phyloP scores from a whole-genome alignment of 345 rosid species.

The Gossypium raimondii region DNA sequence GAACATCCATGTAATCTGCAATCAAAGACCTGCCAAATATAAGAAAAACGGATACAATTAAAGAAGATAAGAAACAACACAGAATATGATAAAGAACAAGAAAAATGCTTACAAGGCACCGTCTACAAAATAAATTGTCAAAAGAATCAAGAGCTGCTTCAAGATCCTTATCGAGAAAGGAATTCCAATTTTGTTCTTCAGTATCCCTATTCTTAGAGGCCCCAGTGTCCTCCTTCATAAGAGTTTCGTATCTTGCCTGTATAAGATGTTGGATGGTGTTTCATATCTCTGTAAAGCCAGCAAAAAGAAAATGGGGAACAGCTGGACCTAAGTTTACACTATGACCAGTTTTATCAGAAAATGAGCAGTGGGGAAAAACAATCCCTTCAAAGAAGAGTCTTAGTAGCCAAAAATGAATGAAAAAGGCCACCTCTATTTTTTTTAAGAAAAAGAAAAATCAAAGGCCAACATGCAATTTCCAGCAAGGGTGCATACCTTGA shows the following conservation, averaged over 20 bases:
- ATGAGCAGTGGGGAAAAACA: conserved; percentile 12
- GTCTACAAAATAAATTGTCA: conserved; percentile 93
- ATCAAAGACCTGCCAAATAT: conserved; percentile 77
- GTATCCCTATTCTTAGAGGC: conserved; percentile 43
- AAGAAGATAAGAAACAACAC: conserved; percentile 10
- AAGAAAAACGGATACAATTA: conserved; percentile 6
- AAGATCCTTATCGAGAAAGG: conserved; percentile 78
- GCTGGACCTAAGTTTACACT: conserved; percentile 79
- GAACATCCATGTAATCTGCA: conserved; percentile 99
- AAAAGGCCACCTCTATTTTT: not conserved
- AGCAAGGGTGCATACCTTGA: conserved; percentile 57
- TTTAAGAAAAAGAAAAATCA: conserved; percentile 1
- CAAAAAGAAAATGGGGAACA: conserved; percentile 76
- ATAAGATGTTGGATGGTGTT: conserved; percentile 94
- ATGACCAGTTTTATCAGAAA: conserved; percentile 46
- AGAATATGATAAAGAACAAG: conserved; percentile 5
- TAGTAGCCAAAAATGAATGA: conserved; percentile 14
- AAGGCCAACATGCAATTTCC: conserved; percentile 4
- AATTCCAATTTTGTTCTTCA: conserved; percentile 49
- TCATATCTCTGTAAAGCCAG: conserved; percentile 92
- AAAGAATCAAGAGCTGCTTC: conserved; percentile 99
- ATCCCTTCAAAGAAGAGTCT: not conserved
- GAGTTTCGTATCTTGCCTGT: conserved; percentile 95
- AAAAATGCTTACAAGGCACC: conserved; percentile 77
- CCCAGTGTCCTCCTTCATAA: conserved; percentile 54